These are phyloP conservation scores for Cystobasidium sp. DNA, from an alignment of 1,284 basidiomycete genomes.

Conservation along the genomic window DNA sequence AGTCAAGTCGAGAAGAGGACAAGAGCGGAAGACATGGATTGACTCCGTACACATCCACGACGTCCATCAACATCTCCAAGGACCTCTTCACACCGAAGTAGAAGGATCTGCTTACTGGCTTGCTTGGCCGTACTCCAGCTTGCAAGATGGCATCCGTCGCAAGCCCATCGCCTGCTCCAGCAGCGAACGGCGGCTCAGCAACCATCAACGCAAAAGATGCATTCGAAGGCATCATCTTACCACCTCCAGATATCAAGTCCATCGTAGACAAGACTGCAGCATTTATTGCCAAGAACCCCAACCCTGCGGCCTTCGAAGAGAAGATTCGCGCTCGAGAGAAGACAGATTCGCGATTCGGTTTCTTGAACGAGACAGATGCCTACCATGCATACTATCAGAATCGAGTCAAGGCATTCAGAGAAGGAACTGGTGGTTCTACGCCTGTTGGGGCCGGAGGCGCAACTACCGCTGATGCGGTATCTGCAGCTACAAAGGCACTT, in stretches of 20 bases:
- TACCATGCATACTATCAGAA: conserved; percentile 96
- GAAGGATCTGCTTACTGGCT: background rate
- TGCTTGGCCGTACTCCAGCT: background rate
- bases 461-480: conserved; percentile 36
- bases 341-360: conserved; percentile 93
- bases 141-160: background rate
- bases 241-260: conserved; percentile 64
- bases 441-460: conserved; percentile 46
- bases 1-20: conserved; percentile 4
- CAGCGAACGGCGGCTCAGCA: conserved; percentile 15
- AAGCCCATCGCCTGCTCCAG: conserved; percentile 11
- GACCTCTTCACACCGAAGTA: background rate
- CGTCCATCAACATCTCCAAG: background rate
- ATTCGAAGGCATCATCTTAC: conserved; percentile 44
- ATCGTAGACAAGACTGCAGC: conserved; percentile 95
- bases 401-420: conserved; percentile 75
- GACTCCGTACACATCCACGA: background rate
- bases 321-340: conserved; percentile 94
- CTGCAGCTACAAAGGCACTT: conserved; percentile 20
- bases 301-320: conserved; percentile 87
- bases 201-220: conserved; percentile 11
- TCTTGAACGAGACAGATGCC: conserved; percentile 86
- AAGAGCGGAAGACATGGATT: background rate
- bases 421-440: conserved; percentile 61
- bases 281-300: conserved; percentile 89